Percentiles rank a stretch among this genome's conserved stretches.
These are phyloP conservation scores for Pythium monospermum DNA, from an alignment of 352 stramenopile genomes.

Conservation along the genomic window DNA sequence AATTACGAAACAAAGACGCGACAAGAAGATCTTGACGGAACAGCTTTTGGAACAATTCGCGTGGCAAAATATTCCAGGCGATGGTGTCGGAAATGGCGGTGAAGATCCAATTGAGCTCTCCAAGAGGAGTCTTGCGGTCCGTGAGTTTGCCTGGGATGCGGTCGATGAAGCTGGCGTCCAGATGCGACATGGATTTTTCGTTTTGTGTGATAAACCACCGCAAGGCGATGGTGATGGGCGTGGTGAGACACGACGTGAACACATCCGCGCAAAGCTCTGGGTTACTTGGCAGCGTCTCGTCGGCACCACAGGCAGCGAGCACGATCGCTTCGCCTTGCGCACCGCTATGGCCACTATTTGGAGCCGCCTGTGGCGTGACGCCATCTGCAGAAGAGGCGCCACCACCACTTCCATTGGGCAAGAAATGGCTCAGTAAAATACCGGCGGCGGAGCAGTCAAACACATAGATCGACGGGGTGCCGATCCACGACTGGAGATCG, in stretches of 20 bases:
- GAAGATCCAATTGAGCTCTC: constrained; percentile 99
- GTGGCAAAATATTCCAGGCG: constrained; percentile 98
- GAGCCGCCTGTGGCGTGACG: too few relatives aligned
- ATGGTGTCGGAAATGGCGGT: constrained; percentile 99
- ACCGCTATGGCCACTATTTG: constrained; percentile 13
- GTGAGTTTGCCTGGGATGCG: constrained; percentile 90
- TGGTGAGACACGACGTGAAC: constrained; percentile 99
- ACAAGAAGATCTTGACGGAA: constrained; percentile 99
- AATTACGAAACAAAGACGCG: constrained; percentile 98
- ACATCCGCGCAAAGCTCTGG: constrained; percentile 97
- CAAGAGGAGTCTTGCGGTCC: constrained; percentile 91
- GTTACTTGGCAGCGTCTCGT: constrained; percentile 96
- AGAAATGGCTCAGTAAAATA: constrained; percentile 95
- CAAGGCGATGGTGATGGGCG: constrained; percentile 97
- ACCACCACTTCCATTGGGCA: too few relatives aligned
- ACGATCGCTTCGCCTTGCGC: constrained; percentile 92
- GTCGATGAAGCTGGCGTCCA: constrained; percentile 84
- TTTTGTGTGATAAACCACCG: constrained; percentile 97
- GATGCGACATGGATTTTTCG: constrained; percentile 82
- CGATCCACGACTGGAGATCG: constrained; percentile 94
- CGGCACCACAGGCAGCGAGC: constrained; percentile 90
- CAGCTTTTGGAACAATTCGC: constrained; percentile 96
- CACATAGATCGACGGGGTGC: constrained; percentile 94
- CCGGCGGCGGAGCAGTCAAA: constrained; percentile 98
- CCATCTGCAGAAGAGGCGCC: too few relatives aligned